Evolutionary conservation across 768 basidiomycete genomes (phyloP).

Genomic region (Mycena maculata): DNA sequence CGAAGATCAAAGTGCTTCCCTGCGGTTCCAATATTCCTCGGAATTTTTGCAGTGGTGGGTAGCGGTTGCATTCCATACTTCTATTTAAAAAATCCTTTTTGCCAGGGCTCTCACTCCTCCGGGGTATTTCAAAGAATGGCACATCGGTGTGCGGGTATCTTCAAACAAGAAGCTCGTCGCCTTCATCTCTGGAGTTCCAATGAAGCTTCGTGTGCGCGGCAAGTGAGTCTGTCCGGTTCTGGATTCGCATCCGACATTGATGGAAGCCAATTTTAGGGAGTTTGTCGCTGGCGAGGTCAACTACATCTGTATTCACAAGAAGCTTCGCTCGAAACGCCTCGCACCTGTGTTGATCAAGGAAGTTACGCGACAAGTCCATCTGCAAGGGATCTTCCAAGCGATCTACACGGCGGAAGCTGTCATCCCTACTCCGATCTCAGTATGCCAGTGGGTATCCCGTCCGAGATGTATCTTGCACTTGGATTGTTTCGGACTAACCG

Average conservation of each 20-base stretch:
- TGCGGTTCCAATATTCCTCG: constrained; percentile 95
- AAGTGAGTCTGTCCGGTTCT: constrained; percentile 63
- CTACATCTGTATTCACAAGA: constrained; percentile 98
- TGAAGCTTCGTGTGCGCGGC: constrained; percentile 82
- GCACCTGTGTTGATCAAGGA: constrained; percentile 98
- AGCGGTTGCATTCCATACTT: neutral
- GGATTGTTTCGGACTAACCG: neutral
- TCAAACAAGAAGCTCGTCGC: constrained; percentile 96
- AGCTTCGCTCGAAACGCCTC: constrained; percentile 92
- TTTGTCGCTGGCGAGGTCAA: constrained; percentile 92
- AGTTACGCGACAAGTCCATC: constrained; percentile 91
- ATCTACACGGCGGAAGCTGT: constrained; percentile 96
- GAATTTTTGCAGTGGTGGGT: constrained; percentile 92
- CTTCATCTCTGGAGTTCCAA: constrained; percentile 94
- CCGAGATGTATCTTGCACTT: neutral
- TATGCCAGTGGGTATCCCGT: constrained; percentile 70
- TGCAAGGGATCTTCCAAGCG: constrained; percentile 94
- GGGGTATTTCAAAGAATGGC: constrained; percentile 94
- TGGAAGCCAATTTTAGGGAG: constrained; percentile 53
- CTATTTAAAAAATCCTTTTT: neutral
- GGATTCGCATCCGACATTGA: constrained; percentile 1
- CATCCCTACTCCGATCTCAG: constrained; percentile 92
- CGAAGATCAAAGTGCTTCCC: constrained; percentile 93
- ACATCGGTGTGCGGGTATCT: constrained; percentile 91
- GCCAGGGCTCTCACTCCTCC: constrained; percentile 93